Conservation (phyloP, 192 early-diverging fungal genomes). For the Cetraspora pellucida region DNA sequence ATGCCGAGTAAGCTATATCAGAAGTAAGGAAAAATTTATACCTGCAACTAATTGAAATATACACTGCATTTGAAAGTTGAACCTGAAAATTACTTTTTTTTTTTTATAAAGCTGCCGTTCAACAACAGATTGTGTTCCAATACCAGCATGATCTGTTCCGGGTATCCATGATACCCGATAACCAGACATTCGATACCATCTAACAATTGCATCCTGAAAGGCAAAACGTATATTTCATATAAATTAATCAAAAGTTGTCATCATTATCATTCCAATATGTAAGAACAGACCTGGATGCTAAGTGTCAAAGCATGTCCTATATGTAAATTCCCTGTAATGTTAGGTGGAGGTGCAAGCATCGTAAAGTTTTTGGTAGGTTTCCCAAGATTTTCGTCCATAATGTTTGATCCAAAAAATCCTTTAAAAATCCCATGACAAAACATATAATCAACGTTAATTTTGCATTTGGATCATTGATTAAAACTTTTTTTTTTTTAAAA, state of each 20-base stretch:
- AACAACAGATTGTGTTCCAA: conserved; percentile 94
- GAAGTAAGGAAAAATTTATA: not conserved
- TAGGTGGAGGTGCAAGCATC: conserved; percentile 94
- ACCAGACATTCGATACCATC: conserved; percentile 91
- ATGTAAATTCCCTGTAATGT: conserved; percentile 95
- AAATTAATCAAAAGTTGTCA: not conserved
- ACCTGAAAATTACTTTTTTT: conserved; percentile 35
- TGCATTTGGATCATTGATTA: conserved; percentile 31
- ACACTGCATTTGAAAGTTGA: not conserved
- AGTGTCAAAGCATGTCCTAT: conserved; percentile 91
- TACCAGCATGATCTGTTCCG: conserved; percentile 97
- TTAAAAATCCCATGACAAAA: not conserved
- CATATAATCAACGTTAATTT: conserved; percentile 22
- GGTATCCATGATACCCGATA: conserved; percentile 88
- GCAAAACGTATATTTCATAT: not conserved
- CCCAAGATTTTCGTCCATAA: conserved; percentile 31
- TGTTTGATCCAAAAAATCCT: conserved; percentile 59
- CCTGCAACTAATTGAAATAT: not conserved
- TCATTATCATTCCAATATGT: conserved; percentile 39
- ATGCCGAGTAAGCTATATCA: conserved; percentile 66
- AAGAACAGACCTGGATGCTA: conserved; percentile 74
- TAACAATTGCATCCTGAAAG: conserved; percentile 59
- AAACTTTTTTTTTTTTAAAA: conserved; percentile 35
- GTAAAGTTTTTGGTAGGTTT: conserved; percentile 58
- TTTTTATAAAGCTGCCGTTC: conserved; percentile 86